Conservation (phyloP, 2,329 filamentous ascomycete genomes). For the Diaporthe sp. region DNA sequence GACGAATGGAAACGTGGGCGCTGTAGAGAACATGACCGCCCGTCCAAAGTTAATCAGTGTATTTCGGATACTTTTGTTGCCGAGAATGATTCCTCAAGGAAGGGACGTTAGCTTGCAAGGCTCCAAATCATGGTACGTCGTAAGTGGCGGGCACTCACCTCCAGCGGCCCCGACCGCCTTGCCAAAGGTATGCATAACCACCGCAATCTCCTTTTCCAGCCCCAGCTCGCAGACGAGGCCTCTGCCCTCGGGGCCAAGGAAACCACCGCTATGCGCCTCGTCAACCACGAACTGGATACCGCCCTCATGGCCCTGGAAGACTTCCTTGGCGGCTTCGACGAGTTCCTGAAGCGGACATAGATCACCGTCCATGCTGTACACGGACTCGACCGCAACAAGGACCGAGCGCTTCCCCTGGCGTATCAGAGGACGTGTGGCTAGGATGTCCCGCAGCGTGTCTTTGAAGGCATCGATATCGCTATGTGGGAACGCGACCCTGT, state of each 20-base stretch:
- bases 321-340: constrained; percentile 50
- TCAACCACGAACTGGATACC: constrained; percentile 66
- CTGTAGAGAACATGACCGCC: constrained; percentile 56
- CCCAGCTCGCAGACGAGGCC: constrained; percentile 64
- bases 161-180: constrained; percentile 62
- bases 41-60: constrained; percentile 44
- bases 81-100: constrained; percentile 38
- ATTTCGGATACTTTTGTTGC: constrained; percentile 37
- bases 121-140: background rate
- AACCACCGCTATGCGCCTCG: constrained; percentile 67
- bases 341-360: constrained; percentile 54
- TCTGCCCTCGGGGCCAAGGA: constrained; percentile 60
- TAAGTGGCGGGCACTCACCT: background rate
- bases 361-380: constrained; percentile 64
- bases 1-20: constrained; percentile 55
- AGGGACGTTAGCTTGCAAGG: background rate
- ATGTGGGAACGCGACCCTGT: constrained; percentile 59
- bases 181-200: constrained; percentile 64
- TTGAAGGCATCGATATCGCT: constrained; percentile 43
- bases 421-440: constrained; percentile 50
- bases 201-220: constrained; percentile 62
- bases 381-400: constrained; percentile 55
- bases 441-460: constrained; percentile 53
- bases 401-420: constrained; percentile 48
- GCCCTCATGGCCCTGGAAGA: constrained; percentile 45